Percentiles rank a stretch among this genome's conserved stretches.
Conservation (phyloP, 2,329 filamentous ascomycete genomes). For the Aspergillus pseudoterreus region DNA sequence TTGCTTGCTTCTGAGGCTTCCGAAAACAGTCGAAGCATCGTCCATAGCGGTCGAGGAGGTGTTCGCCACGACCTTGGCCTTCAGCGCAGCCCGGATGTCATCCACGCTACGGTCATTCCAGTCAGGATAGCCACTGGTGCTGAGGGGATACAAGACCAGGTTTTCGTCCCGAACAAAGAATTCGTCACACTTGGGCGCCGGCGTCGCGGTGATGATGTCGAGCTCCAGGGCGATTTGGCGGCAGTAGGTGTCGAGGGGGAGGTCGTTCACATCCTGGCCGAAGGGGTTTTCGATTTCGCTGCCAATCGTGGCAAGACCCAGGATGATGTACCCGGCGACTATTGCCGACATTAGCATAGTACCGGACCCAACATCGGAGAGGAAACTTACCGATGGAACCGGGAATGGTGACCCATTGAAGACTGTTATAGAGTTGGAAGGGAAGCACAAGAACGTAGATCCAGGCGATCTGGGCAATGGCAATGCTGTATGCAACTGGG, state of each 20-base stretch:
- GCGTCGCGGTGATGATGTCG: slow-evolving; percentile 64
- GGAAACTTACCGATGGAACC: slow-evolving; percentile 55
- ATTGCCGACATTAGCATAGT: slow-evolving; percentile 3
- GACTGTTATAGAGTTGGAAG: slow-evolving; percentile 66
- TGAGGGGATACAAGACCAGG: slow-evolving; percentile 36
- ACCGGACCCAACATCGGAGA: background rate
- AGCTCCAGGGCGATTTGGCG: slow-evolving; percentile 70
- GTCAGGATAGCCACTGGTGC: slow-evolving; percentile 44
- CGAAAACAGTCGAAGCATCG: slow-evolving; percentile 21
- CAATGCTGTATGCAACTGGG: slow-evolving; percentile 77
- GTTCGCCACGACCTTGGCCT: slow-evolving; percentile 32
- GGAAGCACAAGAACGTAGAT: slow-evolving; percentile 76
- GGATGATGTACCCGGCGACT: slow-evolving; percentile 73
- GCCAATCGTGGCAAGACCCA: slow-evolving; percentile 71
- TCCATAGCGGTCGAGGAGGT: slow-evolving; percentile 10
- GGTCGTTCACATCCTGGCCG: slow-evolving; percentile 77
- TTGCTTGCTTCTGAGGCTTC: slow-evolving; percentile 18
- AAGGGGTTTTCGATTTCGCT: slow-evolving; percentile 84
- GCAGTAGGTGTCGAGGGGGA: slow-evolving; percentile 73
- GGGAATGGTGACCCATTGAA: slow-evolving; percentile 74
- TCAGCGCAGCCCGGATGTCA: slow-evolving; percentile 44
- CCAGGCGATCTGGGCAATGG: slow-evolving; percentile 83
- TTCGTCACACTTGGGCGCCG: slow-evolving; percentile 49
- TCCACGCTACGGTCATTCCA: slow-evolving; percentile 49
- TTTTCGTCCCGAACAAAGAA: slow-evolving; percentile 43